These are phyloP conservation scores for Suhomyces xylopsoci DNA, from an alignment of 805 yeast genomes.

Conservation along the genomic window DNA sequence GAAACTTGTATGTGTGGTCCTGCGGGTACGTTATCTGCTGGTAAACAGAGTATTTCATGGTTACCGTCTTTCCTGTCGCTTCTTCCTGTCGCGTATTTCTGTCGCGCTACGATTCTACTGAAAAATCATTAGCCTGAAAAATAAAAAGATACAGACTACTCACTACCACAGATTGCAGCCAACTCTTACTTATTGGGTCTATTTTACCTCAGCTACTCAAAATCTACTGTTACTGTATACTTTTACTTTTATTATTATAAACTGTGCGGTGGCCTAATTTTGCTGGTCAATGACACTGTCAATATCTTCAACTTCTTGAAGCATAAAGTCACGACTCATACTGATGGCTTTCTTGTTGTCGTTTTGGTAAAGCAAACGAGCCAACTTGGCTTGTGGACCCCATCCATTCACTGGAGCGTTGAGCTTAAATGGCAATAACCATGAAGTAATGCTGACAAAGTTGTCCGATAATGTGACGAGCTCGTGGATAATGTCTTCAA, in stretches of 20 bases:
- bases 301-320: slow-evolving; percentile 64
- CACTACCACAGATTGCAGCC: too few species aligned
- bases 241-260: not conserved
- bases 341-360: slow-evolving; percentile 48
- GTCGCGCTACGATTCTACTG: not conserved
- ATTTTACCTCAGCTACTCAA: not conserved
- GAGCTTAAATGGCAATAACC: slow-evolving; percentile 68
- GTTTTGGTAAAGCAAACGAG: slow-evolving; percentile 56
- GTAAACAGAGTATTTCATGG: slow-evolving; percentile 9
- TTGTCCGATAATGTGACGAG: slow-evolving; percentile 59
- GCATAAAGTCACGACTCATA: slow-evolving; percentile 62
- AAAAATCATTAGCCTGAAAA: not conserved
- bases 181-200: too few species aligned
- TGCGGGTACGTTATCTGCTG: slow-evolving; percentile 18
- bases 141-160: not conserved
- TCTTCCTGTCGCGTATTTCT: not conserved
- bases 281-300: slow-evolving; percentile 66
- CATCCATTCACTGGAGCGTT: slow-evolving; percentile 71
- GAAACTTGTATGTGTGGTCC: slow-evolving; percentile 40
- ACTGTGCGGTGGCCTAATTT: slow-evolving; percentile 35
- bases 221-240: not conserved
- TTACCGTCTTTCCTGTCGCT: not conserved
- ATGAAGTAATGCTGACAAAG: slow-evolving; percentile 57
- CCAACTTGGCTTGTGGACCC: slow-evolving; percentile 69
- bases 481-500: slow-evolving; percentile 78